Evolutionary conservation across 2,329 filamentous ascomycete genomes (phyloP).

Genomic region (Phoma sp.): DNA sequence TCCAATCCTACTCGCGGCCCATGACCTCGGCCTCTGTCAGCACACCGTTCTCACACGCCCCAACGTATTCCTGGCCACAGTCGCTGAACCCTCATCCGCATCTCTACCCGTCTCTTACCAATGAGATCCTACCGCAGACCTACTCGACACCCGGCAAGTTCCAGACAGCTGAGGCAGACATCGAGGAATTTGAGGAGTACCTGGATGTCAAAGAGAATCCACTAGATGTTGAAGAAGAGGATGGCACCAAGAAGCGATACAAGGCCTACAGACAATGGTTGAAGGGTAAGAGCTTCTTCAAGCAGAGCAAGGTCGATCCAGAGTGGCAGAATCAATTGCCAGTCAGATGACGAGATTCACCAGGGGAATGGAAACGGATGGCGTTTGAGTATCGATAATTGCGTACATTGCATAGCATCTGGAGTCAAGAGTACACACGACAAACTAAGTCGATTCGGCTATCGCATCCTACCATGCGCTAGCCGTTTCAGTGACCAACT

Average conservation of each 20-base stretch:
- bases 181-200: constrained; percentile 77
- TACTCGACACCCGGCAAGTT: constrained; percentile 46
- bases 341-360: constrained; percentile 26
- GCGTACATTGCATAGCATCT: not conserved
- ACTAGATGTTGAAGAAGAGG: constrained; percentile 85
- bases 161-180: constrained; percentile 66
- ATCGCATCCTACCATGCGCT: constrained; percentile 13
- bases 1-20: constrained; percentile 33
- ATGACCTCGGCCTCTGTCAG: constrained; percentile 35
- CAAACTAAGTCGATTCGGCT: not conserved
- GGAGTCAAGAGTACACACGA: not conserved
- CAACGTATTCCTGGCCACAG: constrained; percentile 33
- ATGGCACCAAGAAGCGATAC: constrained; percentile 90
- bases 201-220: constrained; percentile 80
- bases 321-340: constrained; percentile 51
- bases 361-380: no score
- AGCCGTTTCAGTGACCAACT: constrained; percentile 26
- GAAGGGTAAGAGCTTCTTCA: constrained; percentile 92
- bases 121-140: constrained; percentile 6
- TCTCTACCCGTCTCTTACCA: constrained; percentile 17
- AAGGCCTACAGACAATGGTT: constrained; percentile 97
- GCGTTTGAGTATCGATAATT: not conserved
- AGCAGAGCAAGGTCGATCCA: constrained; percentile 70
- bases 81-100: constrained; percentile 25
- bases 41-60: constrained; percentile 44